phyloP scores from a whole-genome alignment of 495 filamentous ascomycete species.

The Apodospora peruviana region DNA sequence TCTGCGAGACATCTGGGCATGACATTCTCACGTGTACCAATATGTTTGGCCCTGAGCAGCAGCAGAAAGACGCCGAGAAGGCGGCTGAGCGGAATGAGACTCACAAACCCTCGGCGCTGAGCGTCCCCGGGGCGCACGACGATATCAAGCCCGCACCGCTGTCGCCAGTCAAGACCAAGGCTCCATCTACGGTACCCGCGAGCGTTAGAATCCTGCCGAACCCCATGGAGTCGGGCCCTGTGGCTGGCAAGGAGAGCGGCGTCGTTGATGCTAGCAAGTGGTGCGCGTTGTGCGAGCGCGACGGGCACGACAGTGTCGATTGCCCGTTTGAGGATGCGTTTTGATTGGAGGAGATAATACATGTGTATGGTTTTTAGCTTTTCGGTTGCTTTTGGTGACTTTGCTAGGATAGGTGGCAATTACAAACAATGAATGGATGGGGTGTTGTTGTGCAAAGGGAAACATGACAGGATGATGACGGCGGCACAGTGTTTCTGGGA shows the following conservation, averaged over 20 bases:
- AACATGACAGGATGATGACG: too few relatives aligned
- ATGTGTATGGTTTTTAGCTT: background rate
- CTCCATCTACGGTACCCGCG: conserved; percentile 3
- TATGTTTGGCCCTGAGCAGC: conserved; percentile 60
- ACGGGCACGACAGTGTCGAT: conserved; percentile 92
- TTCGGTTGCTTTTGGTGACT: background rate
- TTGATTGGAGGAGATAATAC: conserved; percentile 13
- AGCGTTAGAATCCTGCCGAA: conserved; percentile 44
- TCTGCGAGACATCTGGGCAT: conserved; percentile 89
- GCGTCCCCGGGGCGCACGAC: conserved; percentile 27
- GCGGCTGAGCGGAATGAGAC: conserved; percentile 26
- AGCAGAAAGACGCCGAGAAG: conserved; percentile 19
- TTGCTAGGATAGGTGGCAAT: background rate
- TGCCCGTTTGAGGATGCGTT: conserved; percentile 89
- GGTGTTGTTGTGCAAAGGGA: too few relatives aligned
- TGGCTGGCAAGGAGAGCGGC: conserved; percentile 75
- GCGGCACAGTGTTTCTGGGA: too few relatives aligned
- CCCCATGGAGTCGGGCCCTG: conserved; percentile 63
- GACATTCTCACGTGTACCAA: conserved; percentile 91
- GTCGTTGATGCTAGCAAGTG: conserved; percentile 81
- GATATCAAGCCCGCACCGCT: conserved; percentile 46
- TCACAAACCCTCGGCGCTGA: conserved; percentile 40
- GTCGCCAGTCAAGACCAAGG: conserved; percentile 41
- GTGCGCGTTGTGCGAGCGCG: conserved; percentile 95
- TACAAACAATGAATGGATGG: too few relatives aligned